A percentile compares a stretch with the other conserved stretches of the same genome.
Conservation (phyloP, 2,329 filamentous ascomycete genomes). For the Aspergillus sp. region DNA sequence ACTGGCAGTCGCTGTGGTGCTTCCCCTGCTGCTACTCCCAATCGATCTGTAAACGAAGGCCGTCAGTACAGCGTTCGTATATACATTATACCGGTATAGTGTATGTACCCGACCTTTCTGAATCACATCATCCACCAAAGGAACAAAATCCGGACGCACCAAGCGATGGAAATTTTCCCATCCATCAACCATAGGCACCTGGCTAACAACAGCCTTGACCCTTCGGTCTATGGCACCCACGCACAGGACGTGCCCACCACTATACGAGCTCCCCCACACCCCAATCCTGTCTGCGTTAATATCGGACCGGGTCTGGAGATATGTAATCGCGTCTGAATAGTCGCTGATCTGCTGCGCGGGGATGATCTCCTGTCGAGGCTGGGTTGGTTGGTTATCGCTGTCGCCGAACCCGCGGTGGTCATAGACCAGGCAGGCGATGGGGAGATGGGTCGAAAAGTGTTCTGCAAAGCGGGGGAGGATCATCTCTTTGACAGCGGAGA, state of each 20-base stretch:
- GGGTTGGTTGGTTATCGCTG: neutral
- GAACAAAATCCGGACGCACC: neutral
- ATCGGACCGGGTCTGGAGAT: too few species aligned
- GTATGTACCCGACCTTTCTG: neutral
- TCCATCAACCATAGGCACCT: neutral
- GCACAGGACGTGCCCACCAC: too few species aligned
- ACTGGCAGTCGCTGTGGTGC: neutral
- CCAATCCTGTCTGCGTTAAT: too few species aligned
- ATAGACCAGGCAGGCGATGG: neutral
- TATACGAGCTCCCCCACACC: too few species aligned
- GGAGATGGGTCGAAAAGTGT: neutral
- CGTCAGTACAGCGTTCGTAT: too few species aligned
- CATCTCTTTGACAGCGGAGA: neutral
- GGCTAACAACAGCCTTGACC: too few species aligned
- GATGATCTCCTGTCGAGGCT: neutral
- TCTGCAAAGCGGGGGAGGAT: neutral
- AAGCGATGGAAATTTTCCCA: neutral
- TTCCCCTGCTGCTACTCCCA: neutral
- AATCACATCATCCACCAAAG: neutral
- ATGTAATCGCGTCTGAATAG: too few species aligned
- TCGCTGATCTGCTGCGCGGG: neutral
- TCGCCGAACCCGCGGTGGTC: neutral
- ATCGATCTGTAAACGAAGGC: neutral
- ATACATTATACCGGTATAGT: too few species aligned
- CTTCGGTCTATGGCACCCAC: too few species aligned